Conservation (phyloP, 2,329 filamentous ascomycete genomes). For the Beauveria bassiana region DNA sequence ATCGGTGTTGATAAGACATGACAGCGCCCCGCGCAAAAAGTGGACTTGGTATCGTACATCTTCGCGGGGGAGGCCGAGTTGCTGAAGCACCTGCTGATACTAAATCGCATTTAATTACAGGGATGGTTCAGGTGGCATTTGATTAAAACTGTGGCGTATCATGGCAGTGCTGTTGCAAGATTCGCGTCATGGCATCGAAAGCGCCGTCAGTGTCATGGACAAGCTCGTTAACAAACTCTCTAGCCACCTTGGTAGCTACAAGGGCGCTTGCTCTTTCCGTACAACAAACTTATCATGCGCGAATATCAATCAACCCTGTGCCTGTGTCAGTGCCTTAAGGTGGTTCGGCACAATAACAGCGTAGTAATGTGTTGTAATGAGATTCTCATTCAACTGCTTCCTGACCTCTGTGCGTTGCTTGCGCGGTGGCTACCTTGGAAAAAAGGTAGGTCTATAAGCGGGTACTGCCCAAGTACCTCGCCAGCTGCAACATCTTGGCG, state of each 20-base stretch:
- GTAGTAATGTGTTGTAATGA: background rate
- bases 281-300: too few relatives aligned
- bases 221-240: too few relatives aligned
- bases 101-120: background rate
- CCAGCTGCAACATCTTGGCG: background rate
- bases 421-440: too few relatives aligned
- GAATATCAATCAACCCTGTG: too few relatives aligned
- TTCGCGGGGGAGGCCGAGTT: background rate
- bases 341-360: background rate
- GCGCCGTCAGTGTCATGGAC: too few relatives aligned
- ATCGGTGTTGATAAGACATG: background rate
- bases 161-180: background rate
- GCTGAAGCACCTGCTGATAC: background rate
- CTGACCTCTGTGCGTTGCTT: too few relatives aligned
- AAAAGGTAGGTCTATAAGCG: background rate
- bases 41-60: background rate
- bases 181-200: too few relatives aligned
- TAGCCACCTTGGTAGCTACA: too few relatives aligned
- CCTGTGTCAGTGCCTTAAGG: too few relatives aligned
- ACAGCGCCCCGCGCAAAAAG: background rate
- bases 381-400: too few relatives aligned
- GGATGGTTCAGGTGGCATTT: background rate
- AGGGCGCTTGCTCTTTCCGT: too few relatives aligned
- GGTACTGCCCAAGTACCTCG: background rate
- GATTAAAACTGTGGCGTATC: background rate